Conservation (phyloP, 129 eudicot species). For the Rutidosis leptorrhynchoides region DNA sequence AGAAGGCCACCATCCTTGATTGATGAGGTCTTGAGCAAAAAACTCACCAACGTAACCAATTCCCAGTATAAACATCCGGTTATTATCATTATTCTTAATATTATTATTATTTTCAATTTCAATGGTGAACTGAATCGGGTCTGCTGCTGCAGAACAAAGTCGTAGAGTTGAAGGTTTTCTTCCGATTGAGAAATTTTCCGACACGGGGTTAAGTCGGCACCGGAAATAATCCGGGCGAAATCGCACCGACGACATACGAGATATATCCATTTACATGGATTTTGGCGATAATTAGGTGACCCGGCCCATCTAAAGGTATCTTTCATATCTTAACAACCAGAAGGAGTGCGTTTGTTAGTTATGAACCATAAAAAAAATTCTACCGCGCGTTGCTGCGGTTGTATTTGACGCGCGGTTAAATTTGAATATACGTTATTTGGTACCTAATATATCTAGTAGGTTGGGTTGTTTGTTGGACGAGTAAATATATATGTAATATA, state of each 20-base stretch:
- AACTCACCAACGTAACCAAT: slow-evolving; percentile 87
- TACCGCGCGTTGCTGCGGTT: no score
- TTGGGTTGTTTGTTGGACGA: no score
- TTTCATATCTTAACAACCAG: not conserved
- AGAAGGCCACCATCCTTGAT: slow-evolving; percentile 58
- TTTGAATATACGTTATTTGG: no score
- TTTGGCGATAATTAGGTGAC: not conserved
- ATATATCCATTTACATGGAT: slow-evolving; percentile 19
- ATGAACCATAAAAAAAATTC: no score
- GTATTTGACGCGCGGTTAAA: no score
- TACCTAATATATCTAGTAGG: no score
- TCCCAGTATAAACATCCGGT: slow-evolving; percentile 79
- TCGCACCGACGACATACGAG: slow-evolving; percentile 7
- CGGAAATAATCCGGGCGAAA: slow-evolving; percentile 10
- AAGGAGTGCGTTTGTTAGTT: no score
- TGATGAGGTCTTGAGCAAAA: slow-evolving; percentile 58
- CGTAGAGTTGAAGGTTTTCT: slow-evolving; percentile 6
- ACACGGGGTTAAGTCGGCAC: not conserved
- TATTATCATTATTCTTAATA: slow-evolving; percentile 13
- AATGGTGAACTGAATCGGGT: slow-evolving; percentile 4
- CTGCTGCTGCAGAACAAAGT: slow-evolving; percentile 14
- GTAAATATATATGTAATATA: no score
- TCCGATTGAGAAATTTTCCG: slow-evolving; percentile 12
- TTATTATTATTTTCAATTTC: not conserved
- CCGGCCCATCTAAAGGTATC: not conserved